Evolutionary conservation across 2,329 filamentous ascomycete species (phyloP), one percentile per base, ranked within the genome.

Genomic region (Fusarium mundagurra): DNA sequence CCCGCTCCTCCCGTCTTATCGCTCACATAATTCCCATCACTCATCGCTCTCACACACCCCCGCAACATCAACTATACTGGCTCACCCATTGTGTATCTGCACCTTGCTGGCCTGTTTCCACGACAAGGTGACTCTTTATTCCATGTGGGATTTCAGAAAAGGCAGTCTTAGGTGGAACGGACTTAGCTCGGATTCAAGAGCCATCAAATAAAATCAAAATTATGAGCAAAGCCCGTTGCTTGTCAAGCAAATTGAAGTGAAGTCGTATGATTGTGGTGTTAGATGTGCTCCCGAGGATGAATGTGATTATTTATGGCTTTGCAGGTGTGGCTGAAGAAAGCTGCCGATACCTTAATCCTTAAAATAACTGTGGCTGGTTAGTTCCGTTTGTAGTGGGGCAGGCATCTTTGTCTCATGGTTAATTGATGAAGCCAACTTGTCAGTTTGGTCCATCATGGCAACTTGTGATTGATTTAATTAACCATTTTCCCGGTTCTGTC

Each of bases 11-110:
- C 65, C 73, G 54, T 71, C 72, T 72, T 75, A 72, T 73, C 72
- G 65, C 72, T 77, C 76, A 74, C 70, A 69, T 79, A 79, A 79
- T 79, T 70, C 67, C 71, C 67, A 66, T 72, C 67, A 70, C 76
- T 65, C 71, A 76, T 79, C 72, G 75, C 67, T 74, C 71, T 78
- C 76, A 72, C 77, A 79, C 73, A 79, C 78, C 72, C 45, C 76
- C 60, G 68, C 69, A 64, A 75, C 66, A 70, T 76, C 64, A 74
- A 76, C 55, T 64, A 54, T 61, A 57, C 51, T 61, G 71, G 70
- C 72, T 77, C 69, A 72, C 59, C 43, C 67, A 69, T 67, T 63
- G 44, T 67, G 65, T 69, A 71, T 61, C 71, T 45, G 71, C 72
- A 71, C 73, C 72, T 66, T 53, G 64, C 65, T 57, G 61, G 62